phyloP scores from a whole-genome alignment of 2,329 filamentous ascomycete species.

The Fusarium verticillioides region DNA sequence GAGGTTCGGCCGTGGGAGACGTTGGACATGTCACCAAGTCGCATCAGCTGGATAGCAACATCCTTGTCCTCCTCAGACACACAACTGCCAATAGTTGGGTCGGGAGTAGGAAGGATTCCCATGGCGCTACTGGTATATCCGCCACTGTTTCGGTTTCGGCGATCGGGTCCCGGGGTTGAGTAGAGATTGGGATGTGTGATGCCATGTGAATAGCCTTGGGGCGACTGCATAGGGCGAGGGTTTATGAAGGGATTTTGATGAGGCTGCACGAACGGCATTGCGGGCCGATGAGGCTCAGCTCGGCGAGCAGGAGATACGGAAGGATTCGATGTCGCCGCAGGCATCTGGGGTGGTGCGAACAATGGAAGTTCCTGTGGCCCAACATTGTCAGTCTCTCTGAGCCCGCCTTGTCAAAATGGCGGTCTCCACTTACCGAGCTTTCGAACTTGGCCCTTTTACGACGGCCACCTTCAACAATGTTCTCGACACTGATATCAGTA shows the following conservation, averaged over 20 bases:
- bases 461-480: conserved; percentile 96
- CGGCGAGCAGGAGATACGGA: conserved; percentile 93
- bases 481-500: conserved; percentile 97
- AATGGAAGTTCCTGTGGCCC: conserved; percentile 84
- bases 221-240: conserved; percentile 81
- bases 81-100: conserved; percentile 96
- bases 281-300: conserved; percentile 75
- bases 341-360: conserved; percentile 94
- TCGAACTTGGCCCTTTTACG: conserved; percentile 95
- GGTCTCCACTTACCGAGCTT: conserved; percentile 82
- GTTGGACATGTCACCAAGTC: conserved; percentile 92
- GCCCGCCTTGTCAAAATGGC: conserved; percentile 37
- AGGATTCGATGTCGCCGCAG: conserved; percentile 94
- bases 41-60: conserved; percentile 96
- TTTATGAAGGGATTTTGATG: conserved; percentile 85
- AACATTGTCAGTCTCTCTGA: conserved; percentile 46
- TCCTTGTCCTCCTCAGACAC: conserved; percentile 96
- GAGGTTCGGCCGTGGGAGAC: conserved; percentile 93
- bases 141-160: conserved; percentile 73
- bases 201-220: conserved; percentile 75
- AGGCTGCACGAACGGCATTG: conserved; percentile 79
- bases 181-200: conserved; percentile 64
- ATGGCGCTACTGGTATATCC: conserved; percentile 60
- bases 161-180: conserved; percentile 70
- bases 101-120: conserved; percentile 86